Evolutionary conservation across 345 rosid genomes (phyloP).

Genomic region (Acer campestre): DNA sequence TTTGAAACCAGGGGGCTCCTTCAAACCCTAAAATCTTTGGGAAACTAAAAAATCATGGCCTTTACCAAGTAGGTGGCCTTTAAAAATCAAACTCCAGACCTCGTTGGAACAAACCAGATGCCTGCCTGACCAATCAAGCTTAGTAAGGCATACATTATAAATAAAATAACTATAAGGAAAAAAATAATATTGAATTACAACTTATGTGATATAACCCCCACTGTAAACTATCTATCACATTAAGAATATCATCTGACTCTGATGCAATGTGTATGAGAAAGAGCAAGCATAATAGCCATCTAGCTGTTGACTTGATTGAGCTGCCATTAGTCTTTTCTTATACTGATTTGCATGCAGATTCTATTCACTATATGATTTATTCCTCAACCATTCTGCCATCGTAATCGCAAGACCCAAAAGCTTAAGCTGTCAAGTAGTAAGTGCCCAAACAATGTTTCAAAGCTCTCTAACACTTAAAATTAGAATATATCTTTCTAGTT

Average conservation of each 20-base stretch:
- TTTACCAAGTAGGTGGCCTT: not conserved
- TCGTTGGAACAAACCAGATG: not conserved
- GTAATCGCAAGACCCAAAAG: not conserved
- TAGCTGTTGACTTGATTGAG: not conserved
- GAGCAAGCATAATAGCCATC: not conserved
- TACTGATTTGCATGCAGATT: constrained; percentile 1
- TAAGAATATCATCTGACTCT: constrained; percentile 1
- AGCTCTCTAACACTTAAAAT: not conserved
- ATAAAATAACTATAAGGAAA: not conserved
- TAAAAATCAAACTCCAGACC: not conserved
- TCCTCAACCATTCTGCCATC: not conserved
- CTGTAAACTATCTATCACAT: not conserved
- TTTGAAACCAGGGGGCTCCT: not conserved
- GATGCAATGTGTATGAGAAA: not conserved
- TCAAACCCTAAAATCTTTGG: not conserved
- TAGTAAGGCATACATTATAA: not conserved
- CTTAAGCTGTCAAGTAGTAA: not conserved
- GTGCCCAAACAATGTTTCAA: not conserved
- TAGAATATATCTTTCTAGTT: not conserved
- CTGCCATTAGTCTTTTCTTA: not conserved
- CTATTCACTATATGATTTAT: not conserved
- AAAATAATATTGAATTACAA: no score
- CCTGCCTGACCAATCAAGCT: not conserved
- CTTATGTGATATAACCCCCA: not conserved
- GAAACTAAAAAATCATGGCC: not conserved